phyloP scores from a whole-genome alignment of 2,329 filamentous ascomycete species.

The Pleomassaria siparia region DNA sequence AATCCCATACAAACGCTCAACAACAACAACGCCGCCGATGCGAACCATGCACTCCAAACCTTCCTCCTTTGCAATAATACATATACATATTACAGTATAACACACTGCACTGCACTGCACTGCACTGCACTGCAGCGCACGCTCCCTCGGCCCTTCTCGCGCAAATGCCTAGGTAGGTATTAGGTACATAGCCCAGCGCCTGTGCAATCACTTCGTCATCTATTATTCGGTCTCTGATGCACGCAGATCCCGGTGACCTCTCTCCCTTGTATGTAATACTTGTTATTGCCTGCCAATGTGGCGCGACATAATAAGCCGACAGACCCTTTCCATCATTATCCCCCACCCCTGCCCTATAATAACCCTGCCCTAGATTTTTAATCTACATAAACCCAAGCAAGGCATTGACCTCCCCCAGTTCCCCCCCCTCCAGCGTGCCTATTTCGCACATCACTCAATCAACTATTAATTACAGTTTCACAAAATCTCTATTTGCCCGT shows the following conservation, averaged over 20 bases:
- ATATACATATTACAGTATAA: background rate
- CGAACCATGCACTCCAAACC: constrained; percentile 4
- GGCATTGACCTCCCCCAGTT: no score
- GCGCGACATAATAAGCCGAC: constrained; percentile 1
- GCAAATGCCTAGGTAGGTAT: no score
- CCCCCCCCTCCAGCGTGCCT: constrained; percentile 11
- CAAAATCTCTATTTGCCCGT: constrained; percentile 14
- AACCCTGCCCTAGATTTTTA: constrained; percentile 18
- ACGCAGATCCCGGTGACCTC: background rate
- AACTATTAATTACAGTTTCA: constrained; percentile 18
- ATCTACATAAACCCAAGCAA: constrained; percentile 14
- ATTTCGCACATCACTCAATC: constrained; percentile 10
- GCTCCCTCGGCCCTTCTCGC: no score
- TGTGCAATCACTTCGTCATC: constrained; percentile 9
- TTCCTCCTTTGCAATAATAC: background rate
- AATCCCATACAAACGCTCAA: no score
- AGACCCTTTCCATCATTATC: no score
- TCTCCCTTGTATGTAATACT: no score
- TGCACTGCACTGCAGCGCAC: no score
- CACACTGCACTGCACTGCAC: no score
- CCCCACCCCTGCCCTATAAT: constrained; percentile 5
- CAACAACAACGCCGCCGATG: constrained; percentile 1
- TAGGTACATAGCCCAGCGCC: background rate
- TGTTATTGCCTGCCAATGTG: background rate
- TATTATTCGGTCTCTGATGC: constrained; percentile 6